Evolutionary conservation across 164 flowering plant genomes (phyloP).

Genomic region (Magnolia officinalis): DNA sequence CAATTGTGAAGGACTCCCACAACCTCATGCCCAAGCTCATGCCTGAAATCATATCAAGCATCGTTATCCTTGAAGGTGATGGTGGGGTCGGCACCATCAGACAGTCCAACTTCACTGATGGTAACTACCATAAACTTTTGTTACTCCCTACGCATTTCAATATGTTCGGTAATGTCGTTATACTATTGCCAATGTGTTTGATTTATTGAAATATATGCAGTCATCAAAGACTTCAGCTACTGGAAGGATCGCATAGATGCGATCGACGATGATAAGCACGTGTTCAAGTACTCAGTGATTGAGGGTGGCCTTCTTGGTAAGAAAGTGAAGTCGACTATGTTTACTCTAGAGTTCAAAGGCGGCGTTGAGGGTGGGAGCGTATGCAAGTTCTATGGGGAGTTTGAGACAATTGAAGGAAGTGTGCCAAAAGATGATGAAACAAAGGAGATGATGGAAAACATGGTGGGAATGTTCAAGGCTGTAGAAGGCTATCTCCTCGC

Average conservation of each 20-base stretch:
- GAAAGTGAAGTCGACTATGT: conserved; percentile 1
- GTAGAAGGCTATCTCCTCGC: not conserved
- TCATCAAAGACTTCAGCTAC: conserved; percentile 1
- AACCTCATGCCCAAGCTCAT: conserved; percentile 9
- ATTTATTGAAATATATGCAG: not conserved
- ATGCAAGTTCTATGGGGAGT: not conserved
- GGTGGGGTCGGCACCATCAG: conserved; percentile 5
- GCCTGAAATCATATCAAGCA: conserved; percentile 2
- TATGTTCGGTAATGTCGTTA: too few species aligned
- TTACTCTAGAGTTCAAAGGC: conserved; percentile 2
- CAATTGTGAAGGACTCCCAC: conserved; percentile 3
- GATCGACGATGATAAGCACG: too few species aligned
- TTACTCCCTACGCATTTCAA: too few species aligned
- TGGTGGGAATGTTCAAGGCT: conserved; percentile 4
- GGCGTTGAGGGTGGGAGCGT: conserved; percentile 1
- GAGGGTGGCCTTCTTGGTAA: conserved; percentile 8
- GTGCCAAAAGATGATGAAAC: not conserved
- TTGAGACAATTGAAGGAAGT: conserved; percentile 1
- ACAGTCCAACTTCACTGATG: conserved; percentile 5
- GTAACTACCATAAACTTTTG: not conserved
- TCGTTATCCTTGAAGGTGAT: not conserved
- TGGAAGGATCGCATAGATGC: not conserved
- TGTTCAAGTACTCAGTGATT: not conserved
- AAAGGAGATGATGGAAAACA: not conserved
- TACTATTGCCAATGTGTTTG: too few species aligned